Evolutionary conservation across 2,329 filamentous ascomycete genomes (phyloP), one percentile per base, ranked within the genome.

Genomic region (Allantophomopsis cytisporea): DNA sequence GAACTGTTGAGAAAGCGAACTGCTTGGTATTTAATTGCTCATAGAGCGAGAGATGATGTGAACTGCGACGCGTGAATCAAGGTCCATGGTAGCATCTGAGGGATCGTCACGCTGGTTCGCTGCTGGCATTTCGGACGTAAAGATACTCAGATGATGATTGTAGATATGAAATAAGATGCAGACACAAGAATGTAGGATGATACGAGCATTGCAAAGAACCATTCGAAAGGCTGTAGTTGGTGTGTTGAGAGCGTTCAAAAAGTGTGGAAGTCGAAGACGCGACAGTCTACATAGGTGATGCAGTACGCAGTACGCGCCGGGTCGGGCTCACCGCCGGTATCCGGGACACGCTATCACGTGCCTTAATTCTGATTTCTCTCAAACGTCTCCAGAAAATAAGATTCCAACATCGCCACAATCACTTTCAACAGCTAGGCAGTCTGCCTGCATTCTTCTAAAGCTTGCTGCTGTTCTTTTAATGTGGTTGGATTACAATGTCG

Each of bases 1-100:
- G 72, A 73, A 86, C 84, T 86, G 71, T 81, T 58, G 67, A 73
- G 80, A 76, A 79, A 79, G 82, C 76, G 76, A 66, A 64, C 71
- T 82, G 83, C 81, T 69, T 66, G 60, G 52, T 63, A 60, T 62
- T 53, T 46, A 41, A 36, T 28, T 46, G 51, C 54, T 53, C 49
- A 42, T 31, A 40, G 47, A 55, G 54, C 48, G 60, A 65, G 73
- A 69, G 69, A 68, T 68, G 59, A 53, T 8, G 58, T 58, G 50
- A 48, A 39, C 21, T 36, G 39, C 43, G 38, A 45, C 37, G 44
- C 43, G 30, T 32, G 43, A 31, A 37, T 40, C 39, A 41, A 49
- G 45, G 41, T 41, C 48, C 47, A 39, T 46, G 47, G 42, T 43
- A 30, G 39, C 44, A 44, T 47, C 36, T 35, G 37, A 43, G 43